Base-by-base conservation (phyloP, 768 basidiomycete genomes). In the Collybia nuda region DNA sequence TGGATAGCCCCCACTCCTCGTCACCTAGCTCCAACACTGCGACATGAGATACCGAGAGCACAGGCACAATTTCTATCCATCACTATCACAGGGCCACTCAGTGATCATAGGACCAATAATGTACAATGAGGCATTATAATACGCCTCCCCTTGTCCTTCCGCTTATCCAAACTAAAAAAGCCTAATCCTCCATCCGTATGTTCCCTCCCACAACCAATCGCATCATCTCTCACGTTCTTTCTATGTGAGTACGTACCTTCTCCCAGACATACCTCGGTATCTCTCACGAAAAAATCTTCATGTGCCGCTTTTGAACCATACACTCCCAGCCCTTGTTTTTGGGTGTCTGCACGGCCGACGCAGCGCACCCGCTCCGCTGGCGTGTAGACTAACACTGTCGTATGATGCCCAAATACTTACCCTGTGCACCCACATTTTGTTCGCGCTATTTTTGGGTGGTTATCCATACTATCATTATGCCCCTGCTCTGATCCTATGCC, bases 261-360 rank as follows among this genome's bases (percentile, higher is more conserved):
- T 19, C 49, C 48, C 36, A 38, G 51, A 53, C 41, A 15, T 38
- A 19, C 23, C 23, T 41, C 32, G 21, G 14, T 21, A 24, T 21
- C 54, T 62, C 59, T 55, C 57, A 61, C 53, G 57, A 22, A 19
- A 41, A 17, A 53, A 19, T 38, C 44, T 53, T 23, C 50, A 23
- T 38, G 21, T 12, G 21, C 15, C 35, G 40, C 21, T 37, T 52
- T 52, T 48, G 36, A 23, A n/a, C 11, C 6, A 6, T 49, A 6
- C 29, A 6, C 38, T 50, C 50, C 45, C 54, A 44, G 44, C 48
- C 53, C 46, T 11, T 32, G 14, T 11, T 11, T 32, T 32, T 5
- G 32, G 12, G 12, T 11, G 9, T 14, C 32, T 32, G 6, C 12
- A 11, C 32, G 14, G 14, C 14, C 32, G 32, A 32, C 14, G 32